These are phyloP conservation scores for Colletotrichum destructivum DNA, from an alignment of 2,329 filamentous ascomycete genomes.

Conservation along the genomic window DNA sequence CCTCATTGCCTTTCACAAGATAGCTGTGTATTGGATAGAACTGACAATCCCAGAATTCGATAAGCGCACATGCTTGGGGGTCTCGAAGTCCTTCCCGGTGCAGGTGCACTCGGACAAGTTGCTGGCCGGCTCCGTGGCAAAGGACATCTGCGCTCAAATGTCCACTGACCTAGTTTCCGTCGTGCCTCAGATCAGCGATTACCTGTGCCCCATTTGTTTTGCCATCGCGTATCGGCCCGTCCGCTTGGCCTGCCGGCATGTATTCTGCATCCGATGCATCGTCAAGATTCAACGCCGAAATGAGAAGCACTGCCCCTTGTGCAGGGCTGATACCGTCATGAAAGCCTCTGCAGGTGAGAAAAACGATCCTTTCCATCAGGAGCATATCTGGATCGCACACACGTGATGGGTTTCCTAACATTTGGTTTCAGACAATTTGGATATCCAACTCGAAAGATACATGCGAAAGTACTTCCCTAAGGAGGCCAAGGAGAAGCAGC, in stretches of 20 bases:
- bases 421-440: slow-evolving; percentile 72
- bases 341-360: slow-evolving; percentile 75
- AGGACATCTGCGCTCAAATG: slow-evolving; percentile 82
- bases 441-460: slow-evolving; percentile 77
- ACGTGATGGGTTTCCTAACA: neutral
- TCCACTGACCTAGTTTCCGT: slow-evolving; percentile 79
- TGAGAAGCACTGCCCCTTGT: slow-evolving; percentile 81
- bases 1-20: neutral
- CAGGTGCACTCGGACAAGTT: slow-evolving; percentile 72
- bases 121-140: slow-evolving; percentile 78
- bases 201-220: slow-evolving; percentile 85
- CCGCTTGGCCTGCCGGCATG: slow-evolving; percentile 80
- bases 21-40: neutral
- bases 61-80: slow-evolving; percentile 83
- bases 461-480: slow-evolving; percentile 83
- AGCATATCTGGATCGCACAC: neutral
- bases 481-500: slow-evolving; percentile 77
- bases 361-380: too few relatives aligned
- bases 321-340: slow-evolving; percentile 80
- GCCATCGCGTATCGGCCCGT: slow-evolving; percentile 86
- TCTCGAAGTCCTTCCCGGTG: slow-evolving; percentile 74
- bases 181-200: slow-evolving; percentile 88
- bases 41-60: slow-evolving; percentile 77
- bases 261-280: slow-evolving; percentile 89
- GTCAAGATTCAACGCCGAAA: slow-evolving; percentile 82